Conservation (phyloP, 495 filamentous ascomycete species). For the Daldinia loculata region DNA sequence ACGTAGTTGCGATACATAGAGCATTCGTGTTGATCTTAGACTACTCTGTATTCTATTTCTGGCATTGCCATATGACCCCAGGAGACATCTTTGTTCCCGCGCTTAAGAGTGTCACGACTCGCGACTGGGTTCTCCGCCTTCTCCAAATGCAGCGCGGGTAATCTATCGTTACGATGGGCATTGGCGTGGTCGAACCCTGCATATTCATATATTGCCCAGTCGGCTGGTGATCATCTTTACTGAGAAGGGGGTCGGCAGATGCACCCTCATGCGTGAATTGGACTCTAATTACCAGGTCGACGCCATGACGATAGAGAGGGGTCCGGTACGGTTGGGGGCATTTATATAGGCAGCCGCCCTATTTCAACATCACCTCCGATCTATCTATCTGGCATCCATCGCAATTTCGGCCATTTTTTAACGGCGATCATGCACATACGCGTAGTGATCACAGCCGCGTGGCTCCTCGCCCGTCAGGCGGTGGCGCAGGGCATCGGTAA, state of each 20-base stretch:
- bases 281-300: slow-evolving; percentile 17
- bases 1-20: not conserved
- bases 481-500: slow-evolving; percentile 32
- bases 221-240: slow-evolving; percentile 32
- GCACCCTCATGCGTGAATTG: not conserved
- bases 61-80: not conserved
- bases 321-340: not conserved
- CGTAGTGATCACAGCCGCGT: slow-evolving; percentile 7
- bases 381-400: not conserved
- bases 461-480: slow-evolving; percentile 15
- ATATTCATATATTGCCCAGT: slow-evolving; percentile 38
- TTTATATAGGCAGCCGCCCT: slow-evolving; percentile 19
- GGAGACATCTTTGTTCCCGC: not conserved
- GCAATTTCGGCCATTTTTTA: not conserved
- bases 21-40: not conserved
- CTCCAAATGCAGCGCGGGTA: slow-evolving; percentile 8
- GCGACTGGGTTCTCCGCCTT: slow-evolving; percentile 29
- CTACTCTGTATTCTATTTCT: not conserved
- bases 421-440: slow-evolving; percentile 24
- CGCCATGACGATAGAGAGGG: slow-evolving; percentile 10
- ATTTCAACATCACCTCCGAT: not conserved
- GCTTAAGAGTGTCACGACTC: slow-evolving; percentile 1
- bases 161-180: slow-evolving; percentile 16
- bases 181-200: slow-evolving; percentile 36
- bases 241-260: slow-evolving; percentile 35